Percentiles rank a stretch among this genome's conserved stretches.
phyloP scores from a whole-genome alignment of 768 basidiomycete species.

The Tricholoma matsutake region DNA sequence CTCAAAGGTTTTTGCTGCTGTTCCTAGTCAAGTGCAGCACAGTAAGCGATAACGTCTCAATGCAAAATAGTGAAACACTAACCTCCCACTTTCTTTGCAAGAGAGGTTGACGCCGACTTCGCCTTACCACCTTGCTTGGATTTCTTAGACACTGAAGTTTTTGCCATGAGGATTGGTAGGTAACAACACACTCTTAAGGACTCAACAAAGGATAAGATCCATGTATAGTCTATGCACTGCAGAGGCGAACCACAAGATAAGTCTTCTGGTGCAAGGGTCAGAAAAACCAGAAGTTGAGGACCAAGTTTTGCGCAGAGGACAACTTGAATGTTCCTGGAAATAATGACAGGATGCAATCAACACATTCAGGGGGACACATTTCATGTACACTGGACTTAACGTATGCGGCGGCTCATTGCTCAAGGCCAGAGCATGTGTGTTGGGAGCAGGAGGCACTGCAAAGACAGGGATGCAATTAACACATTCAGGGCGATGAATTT shows the following conservation, averaged over 20 bases:
- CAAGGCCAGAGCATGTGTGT: background rate
- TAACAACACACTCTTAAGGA: background rate
- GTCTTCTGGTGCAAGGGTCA: background rate
- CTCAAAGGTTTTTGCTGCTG: background rate
- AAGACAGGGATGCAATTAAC: background rate
- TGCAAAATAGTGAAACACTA: background rate
- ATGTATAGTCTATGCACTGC: background rate
- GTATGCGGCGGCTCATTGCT: background rate
- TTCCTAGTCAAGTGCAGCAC: background rate
- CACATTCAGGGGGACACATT: background rate
- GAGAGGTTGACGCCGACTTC: background rate
- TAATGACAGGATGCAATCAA: background rate
- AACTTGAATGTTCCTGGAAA: background rate
- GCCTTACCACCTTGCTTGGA: constrained; percentile 1
- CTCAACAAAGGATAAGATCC: background rate
- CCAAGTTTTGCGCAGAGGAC: background rate
- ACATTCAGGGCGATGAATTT: background rate
- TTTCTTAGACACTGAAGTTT: background rate
- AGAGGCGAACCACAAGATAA: background rate
- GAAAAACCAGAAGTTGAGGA: background rate
- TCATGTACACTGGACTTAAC: background rate
- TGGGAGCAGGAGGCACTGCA: background rate
- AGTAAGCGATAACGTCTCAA: background rate
- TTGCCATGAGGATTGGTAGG: background rate
- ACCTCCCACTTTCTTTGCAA: constrained; percentile 1